These are phyloP conservation scores for Alectoria sarmentosa DNA, from an alignment of 495 filamentous ascomycete species.

Conservation along the genomic window DNA sequence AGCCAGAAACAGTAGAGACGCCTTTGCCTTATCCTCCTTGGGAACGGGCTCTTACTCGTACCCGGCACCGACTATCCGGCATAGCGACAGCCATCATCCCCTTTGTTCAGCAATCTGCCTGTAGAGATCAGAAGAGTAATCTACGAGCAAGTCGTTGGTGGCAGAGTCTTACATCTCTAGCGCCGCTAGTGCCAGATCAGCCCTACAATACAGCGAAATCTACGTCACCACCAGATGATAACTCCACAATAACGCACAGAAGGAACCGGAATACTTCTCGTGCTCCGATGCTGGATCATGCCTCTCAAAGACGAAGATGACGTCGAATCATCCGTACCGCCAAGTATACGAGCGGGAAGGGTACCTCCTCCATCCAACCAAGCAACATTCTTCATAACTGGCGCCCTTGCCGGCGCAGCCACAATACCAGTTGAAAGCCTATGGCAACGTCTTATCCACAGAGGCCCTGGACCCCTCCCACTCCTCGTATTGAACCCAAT, in stretches of 20 bases:
- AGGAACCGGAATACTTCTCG: not conserved
- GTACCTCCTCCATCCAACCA: conserved; percentile 4
- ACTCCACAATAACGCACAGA: not conserved
- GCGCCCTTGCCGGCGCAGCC: conserved; percentile 8
- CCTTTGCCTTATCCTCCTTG: no score
- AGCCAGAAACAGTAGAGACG: no score
- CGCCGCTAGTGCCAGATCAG: not conserved
- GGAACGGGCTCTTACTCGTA: no score
- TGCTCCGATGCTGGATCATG: not conserved
- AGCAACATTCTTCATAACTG: conserved; percentile 2
- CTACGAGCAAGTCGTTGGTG: no score
- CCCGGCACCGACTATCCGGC: no score
- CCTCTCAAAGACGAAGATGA: not conserved
- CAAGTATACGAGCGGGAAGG: conserved; percentile 2
- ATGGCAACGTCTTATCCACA: not conserved
- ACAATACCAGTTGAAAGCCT: conserved; percentile 9
- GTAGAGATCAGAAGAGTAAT: no score
- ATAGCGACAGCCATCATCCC: no score
- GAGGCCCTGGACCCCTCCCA: not conserved
- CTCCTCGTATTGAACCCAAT: not conserved
- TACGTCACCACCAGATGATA: not conserved
- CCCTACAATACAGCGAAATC: not conserved
- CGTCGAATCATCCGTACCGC: not conserved
- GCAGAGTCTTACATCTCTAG: no score
- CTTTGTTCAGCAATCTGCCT: no score